These are phyloP conservation scores for Hyphopichia burtonii DNA, from an alignment of 1,139 yeast species.

Conservation along the genomic window DNA sequence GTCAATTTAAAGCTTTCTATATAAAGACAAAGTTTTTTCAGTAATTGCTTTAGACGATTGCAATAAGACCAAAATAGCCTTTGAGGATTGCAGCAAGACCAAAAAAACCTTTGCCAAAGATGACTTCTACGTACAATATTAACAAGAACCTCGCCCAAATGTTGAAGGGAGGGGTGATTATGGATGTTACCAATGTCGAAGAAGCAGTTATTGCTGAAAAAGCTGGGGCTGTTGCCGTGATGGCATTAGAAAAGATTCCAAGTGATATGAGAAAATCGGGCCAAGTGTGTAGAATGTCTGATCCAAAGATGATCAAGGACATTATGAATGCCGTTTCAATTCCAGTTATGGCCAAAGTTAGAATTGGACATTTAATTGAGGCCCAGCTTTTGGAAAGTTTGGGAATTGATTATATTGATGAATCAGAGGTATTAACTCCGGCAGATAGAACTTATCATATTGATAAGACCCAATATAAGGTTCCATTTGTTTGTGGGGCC, in stretches of 20 bases:
- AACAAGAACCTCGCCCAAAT: slow-evolving; percentile 86
- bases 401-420: slow-evolving; percentile 80
- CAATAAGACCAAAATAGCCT: no score
- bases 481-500: slow-evolving; percentile 88
- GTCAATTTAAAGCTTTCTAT: no score
- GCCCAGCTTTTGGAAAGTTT: slow-evolving; percentile 77
- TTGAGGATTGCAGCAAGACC: no score
- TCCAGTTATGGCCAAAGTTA: slow-evolving; percentile 86
- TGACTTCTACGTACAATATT: slow-evolving; percentile 43
- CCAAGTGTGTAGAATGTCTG: slow-evolving; percentile 86
- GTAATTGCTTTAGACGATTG: no score
- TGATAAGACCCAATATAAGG: slow-evolving; percentile 57
- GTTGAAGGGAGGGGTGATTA: slow-evolving; percentile 68
- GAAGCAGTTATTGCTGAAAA: slow-evolving; percentile 66
- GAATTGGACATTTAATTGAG: slow-evolving; percentile 84
- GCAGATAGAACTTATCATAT: slow-evolving; percentile 75
- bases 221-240: slow-evolving; percentile 90
- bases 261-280: slow-evolving; percentile 86
- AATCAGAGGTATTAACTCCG: slow-evolving; percentile 80
- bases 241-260: slow-evolving; percentile 86
- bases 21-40: no score
- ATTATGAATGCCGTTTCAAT: slow-evolving; percentile 73
- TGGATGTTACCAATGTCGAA: slow-evolving; percentile 55
- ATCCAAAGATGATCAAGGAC: slow-evolving; percentile 75
- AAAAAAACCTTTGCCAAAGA: no score